Base-by-base conservation (phyloP, 805 yeast genomes). In the Saccharomyces mikatae region DNA sequence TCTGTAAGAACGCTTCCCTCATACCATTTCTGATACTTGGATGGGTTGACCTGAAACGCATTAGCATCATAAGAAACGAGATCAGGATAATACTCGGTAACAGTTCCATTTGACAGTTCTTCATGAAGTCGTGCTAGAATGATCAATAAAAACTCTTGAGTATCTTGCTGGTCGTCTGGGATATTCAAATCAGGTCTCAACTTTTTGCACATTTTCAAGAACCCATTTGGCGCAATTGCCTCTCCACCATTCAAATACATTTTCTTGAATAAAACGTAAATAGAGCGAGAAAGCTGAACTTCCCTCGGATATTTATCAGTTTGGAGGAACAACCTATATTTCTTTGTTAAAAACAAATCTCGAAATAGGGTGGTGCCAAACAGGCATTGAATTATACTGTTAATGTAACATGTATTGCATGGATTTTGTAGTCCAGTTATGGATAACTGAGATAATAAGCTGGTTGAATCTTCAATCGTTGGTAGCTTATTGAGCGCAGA, bases 151-250 rank as follows among this genome's bases (percentile, higher is more conserved):
- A 86, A 86, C 61, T 87, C 94, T 52, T 87, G 89, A 1, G 91
- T 84, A 66, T 87, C 95, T 63, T 87, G 94, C 62, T 87, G 95
- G 61, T 85, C 89, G 59, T 77, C 69, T 0, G 92, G 92, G 10
- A 87, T 84, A 57, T 74, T 72, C 53, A 86, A 76, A 61, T 84
- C 88, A 0, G 90, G 90, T 58, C 85, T 81, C 24, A 85, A 62
- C 4, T 70, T 56, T 26, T 80, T 69, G 50, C 84, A 72, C 1
- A 74, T 67, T 48, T 82, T 76, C 46, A 86, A 73, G 61, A 87
- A 86, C 46, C 81, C 79, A 9, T 80, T 76, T 2, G 92, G 90
- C 1, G 83, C 81, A 41, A 86, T 80, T 0, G 84, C 75, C 46
- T 79, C 76, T 3, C 83, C 81, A 13, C 86, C 87, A 61, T 80